Evolutionary conservation across 371 early-diverging fungal genomes (phyloP).

Genomic region (Funneliformis caledonium): DNA sequence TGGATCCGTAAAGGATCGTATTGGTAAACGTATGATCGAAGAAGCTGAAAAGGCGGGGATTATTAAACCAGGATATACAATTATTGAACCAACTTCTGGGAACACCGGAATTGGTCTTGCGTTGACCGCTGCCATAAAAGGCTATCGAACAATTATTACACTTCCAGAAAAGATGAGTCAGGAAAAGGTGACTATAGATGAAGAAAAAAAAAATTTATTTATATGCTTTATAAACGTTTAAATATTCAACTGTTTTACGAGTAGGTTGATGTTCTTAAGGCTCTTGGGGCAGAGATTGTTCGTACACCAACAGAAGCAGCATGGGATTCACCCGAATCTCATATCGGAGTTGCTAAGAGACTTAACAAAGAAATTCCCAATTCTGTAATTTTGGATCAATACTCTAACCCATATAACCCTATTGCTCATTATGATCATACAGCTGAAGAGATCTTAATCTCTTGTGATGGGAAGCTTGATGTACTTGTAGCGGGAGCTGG

Average conservation of each 20-base stretch:
- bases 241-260: background rate
- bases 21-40: slow-evolving; percentile 92
- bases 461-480: slow-evolving; percentile 90
- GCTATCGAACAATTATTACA: slow-evolving; percentile 95
- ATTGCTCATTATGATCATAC: slow-evolving; percentile 94
- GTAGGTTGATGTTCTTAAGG: slow-evolving; percentile 91
- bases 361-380: slow-evolving; percentile 92
- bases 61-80: slow-evolving; percentile 87
- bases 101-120: slow-evolving; percentile 96
- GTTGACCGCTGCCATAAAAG: slow-evolving; percentile 93
- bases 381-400: slow-evolving; percentile 96
- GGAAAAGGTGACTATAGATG: slow-evolving; percentile 68
- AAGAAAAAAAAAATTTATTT: background rate
- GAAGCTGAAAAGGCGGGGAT: slow-evolving; percentile 91
- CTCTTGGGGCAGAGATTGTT: slow-evolving; percentile 95
- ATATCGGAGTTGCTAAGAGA: slow-evolving; percentile 94
- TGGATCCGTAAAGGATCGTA: slow-evolving; percentile 98
- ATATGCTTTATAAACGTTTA: background rate
- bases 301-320: slow-evolving; percentile 98
- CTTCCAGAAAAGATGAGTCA: slow-evolving; percentile 98
- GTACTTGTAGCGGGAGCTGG: slow-evolving; percentile 97
- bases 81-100: slow-evolving; percentile 97
- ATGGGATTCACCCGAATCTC: slow-evolving; percentile 96
- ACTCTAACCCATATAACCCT: slow-evolving; percentile 94
- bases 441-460: slow-evolving; percentile 85